Evolutionary conservation across 2,329 filamentous ascomycete genomes (phyloP).

Genomic region (Hypoxylon sp.): DNA sequence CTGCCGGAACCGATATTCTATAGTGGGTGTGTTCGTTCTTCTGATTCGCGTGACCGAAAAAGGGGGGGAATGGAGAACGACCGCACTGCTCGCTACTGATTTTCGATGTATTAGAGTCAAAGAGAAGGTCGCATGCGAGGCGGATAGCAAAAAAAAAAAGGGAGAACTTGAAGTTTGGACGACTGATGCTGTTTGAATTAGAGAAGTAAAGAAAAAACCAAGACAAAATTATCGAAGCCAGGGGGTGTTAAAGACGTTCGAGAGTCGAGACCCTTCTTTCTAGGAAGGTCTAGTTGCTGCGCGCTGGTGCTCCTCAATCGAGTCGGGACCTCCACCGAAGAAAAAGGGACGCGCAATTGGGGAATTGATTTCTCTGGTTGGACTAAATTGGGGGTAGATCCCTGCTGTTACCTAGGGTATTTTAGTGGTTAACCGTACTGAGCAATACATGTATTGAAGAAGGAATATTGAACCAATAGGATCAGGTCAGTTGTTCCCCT

Average conservation of each 20-base stretch:
- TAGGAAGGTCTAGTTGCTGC: constrained; percentile 3
- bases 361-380: constrained; percentile 24
- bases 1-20: background rate
- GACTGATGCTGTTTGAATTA: background rate
- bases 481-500: constrained; percentile 11
- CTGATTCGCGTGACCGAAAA: constrained; percentile 19
- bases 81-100: background rate
- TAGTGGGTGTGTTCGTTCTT: constrained; percentile 8
- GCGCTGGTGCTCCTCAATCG: background rate
- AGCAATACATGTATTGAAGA: constrained; percentile 13
- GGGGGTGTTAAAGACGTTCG: constrained; percentile 7
- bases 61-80: background rate
- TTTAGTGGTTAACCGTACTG: constrained; percentile 13
- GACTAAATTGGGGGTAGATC: constrained; percentile 8
- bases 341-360: constrained; percentile 36
- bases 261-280: constrained; percentile 12
- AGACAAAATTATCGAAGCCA: background rate
- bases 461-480: constrained; percentile 12
- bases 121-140: background rate
- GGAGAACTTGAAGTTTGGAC: background rate
- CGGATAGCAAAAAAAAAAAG: background rate
- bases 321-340: constrained; percentile 15
- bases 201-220: background rate
- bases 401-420: constrained; percentile 16
- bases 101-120: constrained; percentile 10